These are phyloP conservation scores for Entomortierella beljakovae DNA, from an alignment of 192 early-diverging fungal species.

Conservation along the genomic window DNA sequence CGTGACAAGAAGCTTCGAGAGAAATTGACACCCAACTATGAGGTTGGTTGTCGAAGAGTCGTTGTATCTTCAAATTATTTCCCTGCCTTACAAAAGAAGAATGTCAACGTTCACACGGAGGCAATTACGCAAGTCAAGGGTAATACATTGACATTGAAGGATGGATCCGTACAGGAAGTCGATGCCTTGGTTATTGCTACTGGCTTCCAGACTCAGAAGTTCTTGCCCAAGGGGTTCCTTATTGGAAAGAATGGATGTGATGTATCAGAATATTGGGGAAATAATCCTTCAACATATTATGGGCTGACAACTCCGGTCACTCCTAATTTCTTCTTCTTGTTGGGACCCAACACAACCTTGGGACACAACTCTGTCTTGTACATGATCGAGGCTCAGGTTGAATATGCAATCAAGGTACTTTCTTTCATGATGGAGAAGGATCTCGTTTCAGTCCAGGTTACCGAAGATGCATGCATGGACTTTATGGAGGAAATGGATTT, in stretches of 20 bases:
- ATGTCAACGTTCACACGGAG: constrained; percentile 25
- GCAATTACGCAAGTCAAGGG: constrained; percentile 25
- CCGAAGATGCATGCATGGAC: constrained; percentile 19
- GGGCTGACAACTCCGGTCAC: constrained; percentile 56
- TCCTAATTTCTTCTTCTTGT: constrained; percentile 63
- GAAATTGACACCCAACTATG: constrained; percentile 50
- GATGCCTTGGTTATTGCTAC: constrained; percentile 63
- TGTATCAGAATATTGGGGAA: constrained; percentile 31
- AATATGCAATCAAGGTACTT: constrained; percentile 56
- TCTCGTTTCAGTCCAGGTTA: constrained; percentile 45
- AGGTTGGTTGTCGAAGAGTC: constrained; percentile 58
- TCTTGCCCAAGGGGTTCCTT: constrained; percentile 30
- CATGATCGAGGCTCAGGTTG: constrained; percentile 63
- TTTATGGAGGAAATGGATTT: constrained; percentile 42
- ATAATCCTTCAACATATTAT: constrained; percentile 52
- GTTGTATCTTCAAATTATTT: constrained; percentile 52
- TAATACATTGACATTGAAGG: constrained; percentile 25
- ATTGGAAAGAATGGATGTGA: constrained; percentile 35
- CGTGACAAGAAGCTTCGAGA: constrained; percentile 39
- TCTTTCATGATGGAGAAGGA: constrained; percentile 46
- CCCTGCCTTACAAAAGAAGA: constrained; percentile 35
- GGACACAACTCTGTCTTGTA: constrained; percentile 61
- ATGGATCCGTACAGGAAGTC: constrained; percentile 42
- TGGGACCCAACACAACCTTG: constrained; percentile 59
- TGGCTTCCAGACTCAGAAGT: constrained; percentile 54